Percentiles rank a stretch among this genome's conserved stretches.
Evolutionary conservation across 2,329 filamentous ascomycete genomes (phyloP).

Genomic region (Fusarium xyrophilum): DNA sequence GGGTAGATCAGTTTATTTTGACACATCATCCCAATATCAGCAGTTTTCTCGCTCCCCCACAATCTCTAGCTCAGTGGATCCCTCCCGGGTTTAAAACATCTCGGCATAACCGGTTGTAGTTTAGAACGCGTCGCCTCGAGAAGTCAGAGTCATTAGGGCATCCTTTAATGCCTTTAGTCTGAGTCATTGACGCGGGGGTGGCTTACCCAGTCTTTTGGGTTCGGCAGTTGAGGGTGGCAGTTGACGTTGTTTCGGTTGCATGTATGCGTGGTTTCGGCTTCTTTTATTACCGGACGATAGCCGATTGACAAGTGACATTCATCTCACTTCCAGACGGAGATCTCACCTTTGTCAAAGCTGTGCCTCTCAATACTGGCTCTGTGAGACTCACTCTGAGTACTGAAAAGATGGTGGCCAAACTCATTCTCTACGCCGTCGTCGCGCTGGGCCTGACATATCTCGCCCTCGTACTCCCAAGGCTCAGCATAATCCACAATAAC

Average conservation of each 20-base stretch:
- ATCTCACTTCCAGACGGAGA: background rate
- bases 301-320: background rate
- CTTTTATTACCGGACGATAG: conserved; percentile 5
- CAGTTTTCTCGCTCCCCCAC: background rate
- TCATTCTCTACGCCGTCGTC: conserved; percentile 1
- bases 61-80: conserved; percentile 4
- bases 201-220: background rate
- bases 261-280: background rate
- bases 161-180: background rate
- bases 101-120: conserved; percentile 12
- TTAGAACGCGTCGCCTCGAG: conserved; percentile 29
- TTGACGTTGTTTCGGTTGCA: conserved; percentile 8
- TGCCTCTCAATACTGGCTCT: background rate
- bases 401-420: conserved; percentile 5
- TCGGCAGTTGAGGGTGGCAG: conserved; percentile 34
- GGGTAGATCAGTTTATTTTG: rapidly evolving
- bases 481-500: background rate
- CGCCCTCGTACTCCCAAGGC: conserved; percentile 27
- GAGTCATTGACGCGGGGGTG: conserved; percentile 25
- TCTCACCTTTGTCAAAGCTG: background rate
- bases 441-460: conserved; percentile 21
- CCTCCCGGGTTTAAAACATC: conserved; percentile 11
- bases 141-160: conserved; percentile 11
- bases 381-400: too few relatives aligned
- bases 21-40: rapidly evolving